Conservation (phyloP, 225 moss, liverwort and hornwort genomes). For the Bryoerythrophyllum caledonicum region DNA sequence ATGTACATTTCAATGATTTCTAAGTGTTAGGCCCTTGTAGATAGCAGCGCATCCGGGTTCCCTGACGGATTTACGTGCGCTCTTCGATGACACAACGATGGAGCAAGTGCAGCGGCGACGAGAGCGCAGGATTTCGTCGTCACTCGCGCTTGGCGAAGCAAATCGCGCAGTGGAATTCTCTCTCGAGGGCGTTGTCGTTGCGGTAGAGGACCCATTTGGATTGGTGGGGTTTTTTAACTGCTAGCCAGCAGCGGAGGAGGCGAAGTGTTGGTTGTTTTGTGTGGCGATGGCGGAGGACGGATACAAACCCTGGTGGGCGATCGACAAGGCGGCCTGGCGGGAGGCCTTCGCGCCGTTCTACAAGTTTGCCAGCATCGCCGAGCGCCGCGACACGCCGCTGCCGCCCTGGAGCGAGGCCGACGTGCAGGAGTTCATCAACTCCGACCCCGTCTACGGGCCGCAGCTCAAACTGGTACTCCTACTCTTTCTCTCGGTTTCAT, state of each 20-base stretch:
- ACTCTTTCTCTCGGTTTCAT: background rate
- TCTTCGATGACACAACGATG: too few relatives aligned
- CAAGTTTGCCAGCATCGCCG: slow-evolving; percentile 58
- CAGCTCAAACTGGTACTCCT: slow-evolving; percentile 47
- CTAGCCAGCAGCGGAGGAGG: background rate
- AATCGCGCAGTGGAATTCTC: background rate
- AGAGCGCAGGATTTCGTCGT: background rate
- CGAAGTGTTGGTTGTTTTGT: background rate
- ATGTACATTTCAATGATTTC: too few relatives aligned
- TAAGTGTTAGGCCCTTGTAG: too few relatives aligned
- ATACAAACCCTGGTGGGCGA: slow-evolving; percentile 90
- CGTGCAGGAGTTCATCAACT: slow-evolving; percentile 78
- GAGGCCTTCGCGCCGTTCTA: slow-evolving; percentile 66
- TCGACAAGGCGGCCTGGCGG: slow-evolving; percentile 93
- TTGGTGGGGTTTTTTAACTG: background rate
- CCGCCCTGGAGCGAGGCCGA: slow-evolving; percentile 76
- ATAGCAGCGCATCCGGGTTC: background rate
- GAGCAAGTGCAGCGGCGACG: too few relatives aligned
- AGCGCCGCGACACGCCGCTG: slow-evolving; percentile 62
- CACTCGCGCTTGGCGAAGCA: background rate
- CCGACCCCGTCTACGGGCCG: slow-evolving; percentile 80
- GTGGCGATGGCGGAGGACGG: slow-evolving; percentile 43
- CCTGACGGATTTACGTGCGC: background rate
- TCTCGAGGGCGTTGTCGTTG: background rate
- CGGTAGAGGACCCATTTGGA: background rate